Base-by-base conservation (phyloP, 768 basidiomycete species). In the Dioszegia aurantiaca region DNA sequence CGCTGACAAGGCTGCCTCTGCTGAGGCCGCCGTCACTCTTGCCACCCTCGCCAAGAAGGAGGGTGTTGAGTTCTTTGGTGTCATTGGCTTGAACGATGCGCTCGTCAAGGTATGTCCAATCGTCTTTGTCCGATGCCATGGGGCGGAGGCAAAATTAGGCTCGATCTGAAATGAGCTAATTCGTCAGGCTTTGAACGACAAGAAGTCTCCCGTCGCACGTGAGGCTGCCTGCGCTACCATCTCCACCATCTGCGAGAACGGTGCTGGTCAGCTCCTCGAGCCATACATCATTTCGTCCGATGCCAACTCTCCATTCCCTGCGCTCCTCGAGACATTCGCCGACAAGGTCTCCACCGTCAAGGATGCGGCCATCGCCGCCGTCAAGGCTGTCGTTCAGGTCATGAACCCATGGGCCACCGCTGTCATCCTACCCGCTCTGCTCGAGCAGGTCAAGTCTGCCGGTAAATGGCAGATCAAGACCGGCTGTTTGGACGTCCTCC, bases 381-480 rank as follows among this genome's bases (percentile, higher is more conserved):
- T 90, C 67, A 83, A 84, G 72, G 80, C 81, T 73, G 88, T 85
- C 72, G 86, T 84, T 73, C 80, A 85, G 62, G 80, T 82, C 60
- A 87, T 89, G 85, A 92, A 87, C 82, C 86, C 89, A 16, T 97
- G 91, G 92, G 88, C 87, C 45, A 80, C 87, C 23, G 81, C 83
- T 61, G 83, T 89, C 69, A 77, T 92, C 73, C 88, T 97, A 71
- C 90, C 90, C 56, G 81, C 86, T 57, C 84, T 97, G 75, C 89
- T 97, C 72, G 84, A 88, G 77, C 85, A 94, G 79, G 88, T 97
- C 82, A 89, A 90, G 81, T 88, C 87, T 68, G 89, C 90, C 72
- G 91, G 93, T 73, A 95, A 95, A 78, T 95, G 92, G 91, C 93
- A 94, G 78, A 70, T 94, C 81, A 95, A 97, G 85, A 88, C 86